Evolutionary conservation across 2,329 filamentous ascomycete species (phyloP).

Genomic region (Pseudocercospora crystallina): DNA sequence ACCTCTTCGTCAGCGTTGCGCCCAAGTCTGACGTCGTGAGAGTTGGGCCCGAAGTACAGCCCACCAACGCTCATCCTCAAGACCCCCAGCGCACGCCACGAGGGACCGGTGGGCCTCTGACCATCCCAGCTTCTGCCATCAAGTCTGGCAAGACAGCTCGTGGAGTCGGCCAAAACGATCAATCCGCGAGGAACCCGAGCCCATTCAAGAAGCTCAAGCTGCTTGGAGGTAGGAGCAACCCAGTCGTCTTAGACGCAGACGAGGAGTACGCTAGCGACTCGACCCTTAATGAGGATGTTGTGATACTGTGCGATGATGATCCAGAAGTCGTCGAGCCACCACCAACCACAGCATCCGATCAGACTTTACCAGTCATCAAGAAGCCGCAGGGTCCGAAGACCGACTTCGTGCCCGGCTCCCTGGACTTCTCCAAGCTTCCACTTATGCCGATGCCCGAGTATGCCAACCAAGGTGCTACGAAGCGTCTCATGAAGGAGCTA

Average conservation of each 20-base stretch:
- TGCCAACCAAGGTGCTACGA: constrained; percentile 62
- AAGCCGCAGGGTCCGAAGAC: constrained; percentile 38
- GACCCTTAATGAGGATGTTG: constrained; percentile 51
- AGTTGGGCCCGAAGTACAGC: constrained; percentile 23
- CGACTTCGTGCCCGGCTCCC: constrained; percentile 66
- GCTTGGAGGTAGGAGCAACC: constrained; percentile 31
- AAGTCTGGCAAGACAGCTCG: constrained; percentile 42
- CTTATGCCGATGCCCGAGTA: constrained; percentile 66
- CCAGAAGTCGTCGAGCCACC: constrained; percentile 12
- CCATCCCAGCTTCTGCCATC: constrained; percentile 56
- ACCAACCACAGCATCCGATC: not conserved
- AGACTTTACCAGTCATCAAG: not conserved
- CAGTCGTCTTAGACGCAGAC: constrained; percentile 39
- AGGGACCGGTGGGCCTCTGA: constrained; percentile 43
- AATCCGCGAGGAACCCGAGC: constrained; percentile 11
- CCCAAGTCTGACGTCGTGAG: constrained; percentile 19
- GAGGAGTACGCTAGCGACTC: constrained; percentile 48
- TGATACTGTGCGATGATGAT: constrained; percentile 38
- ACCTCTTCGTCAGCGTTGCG: constrained; percentile 64
- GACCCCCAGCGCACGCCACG: constrained; percentile 42
- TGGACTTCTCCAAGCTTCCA: constrained; percentile 63
- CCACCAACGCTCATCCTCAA: constrained; percentile 35
- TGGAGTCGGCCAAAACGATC: constrained; percentile 1
- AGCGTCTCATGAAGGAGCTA: constrained; percentile 64
- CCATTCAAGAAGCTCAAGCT: constrained; percentile 27